phyloP scores from a whole-genome alignment of 495 filamentous ascomycete genomes.

The Aspergillus wentii region DNA sequence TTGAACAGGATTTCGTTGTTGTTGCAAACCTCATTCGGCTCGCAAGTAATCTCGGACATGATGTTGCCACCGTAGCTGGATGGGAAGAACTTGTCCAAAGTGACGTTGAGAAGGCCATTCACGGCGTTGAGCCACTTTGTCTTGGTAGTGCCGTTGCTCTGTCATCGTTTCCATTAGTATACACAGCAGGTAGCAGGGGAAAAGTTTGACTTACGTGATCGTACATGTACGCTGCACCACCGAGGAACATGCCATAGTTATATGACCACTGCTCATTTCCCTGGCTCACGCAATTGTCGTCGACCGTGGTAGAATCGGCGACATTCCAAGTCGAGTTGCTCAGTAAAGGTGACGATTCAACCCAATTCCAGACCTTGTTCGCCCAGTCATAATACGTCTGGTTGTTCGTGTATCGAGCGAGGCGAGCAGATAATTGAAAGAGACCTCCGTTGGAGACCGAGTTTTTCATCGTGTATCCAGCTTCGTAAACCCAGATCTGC shows the following conservation, averaged over 20 bases:
- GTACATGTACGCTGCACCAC: slow-evolving; percentile 64
- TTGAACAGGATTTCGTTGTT: slow-evolving; percentile 78
- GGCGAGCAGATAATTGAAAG: slow-evolving; percentile 65
- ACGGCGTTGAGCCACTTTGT: slow-evolving; percentile 49
- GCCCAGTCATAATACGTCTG: slow-evolving; percentile 68
- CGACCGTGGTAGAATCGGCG: slow-evolving; percentile 45
- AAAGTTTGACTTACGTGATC: slow-evolving; percentile 43
- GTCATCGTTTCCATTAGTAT: slow-evolving; percentile 30
- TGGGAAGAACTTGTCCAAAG: slow-evolving; percentile 52
- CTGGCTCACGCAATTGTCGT: slow-evolving; percentile 43
- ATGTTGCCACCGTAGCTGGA: slow-evolving; percentile 41
- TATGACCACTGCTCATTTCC: slow-evolving; percentile 59
- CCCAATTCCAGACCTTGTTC: slow-evolving; percentile 65
- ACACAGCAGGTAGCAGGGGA: slow-evolving; percentile 38
- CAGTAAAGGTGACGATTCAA: slow-evolving; percentile 53
- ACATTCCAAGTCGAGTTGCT: slow-evolving; percentile 47
- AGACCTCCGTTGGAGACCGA: slow-evolving; percentile 64
- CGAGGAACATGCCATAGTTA: slow-evolving; percentile 60
- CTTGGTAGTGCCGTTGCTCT: slow-evolving; percentile 51
- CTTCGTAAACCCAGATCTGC: slow-evolving; percentile 40
- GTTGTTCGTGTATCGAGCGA: slow-evolving; percentile 69
- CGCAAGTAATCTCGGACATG: slow-evolving; percentile 71
- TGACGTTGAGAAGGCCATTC: slow-evolving; percentile 50
- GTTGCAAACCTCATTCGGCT: slow-evolving; percentile 56
- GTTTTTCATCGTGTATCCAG: slow-evolving; percentile 55